phyloP scores from a whole-genome alignment of 306 rosid genomes.

The Arachis stenosperma region DNA sequence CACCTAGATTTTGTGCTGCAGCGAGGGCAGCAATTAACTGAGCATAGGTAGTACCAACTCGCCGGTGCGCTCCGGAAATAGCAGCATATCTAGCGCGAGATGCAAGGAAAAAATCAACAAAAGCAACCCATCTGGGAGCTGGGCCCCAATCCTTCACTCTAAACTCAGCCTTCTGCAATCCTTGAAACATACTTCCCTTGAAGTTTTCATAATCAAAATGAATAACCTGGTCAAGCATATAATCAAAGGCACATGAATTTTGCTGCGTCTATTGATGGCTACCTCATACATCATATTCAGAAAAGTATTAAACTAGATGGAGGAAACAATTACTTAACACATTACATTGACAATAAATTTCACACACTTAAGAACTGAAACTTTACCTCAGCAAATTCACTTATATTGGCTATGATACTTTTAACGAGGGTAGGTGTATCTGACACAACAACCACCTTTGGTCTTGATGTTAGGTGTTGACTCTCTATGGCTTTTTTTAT shows the following conservation, averaged over 20 bases:
- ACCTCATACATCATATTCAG: constrained; percentile 9
- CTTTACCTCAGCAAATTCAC: constrained; percentile 85
- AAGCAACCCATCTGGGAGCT: constrained; percentile 98
- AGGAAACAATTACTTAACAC: constrained; percentile 3
- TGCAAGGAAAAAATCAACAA: constrained; percentile 96
- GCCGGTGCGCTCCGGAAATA: constrained; percentile 90
- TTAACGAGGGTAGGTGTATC: constrained; percentile 79
- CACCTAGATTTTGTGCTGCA: constrained; percentile 78
- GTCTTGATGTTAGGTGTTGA: constrained; percentile 51
- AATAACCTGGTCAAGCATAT: constrained; percentile 61
- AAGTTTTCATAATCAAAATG: constrained; percentile 84
- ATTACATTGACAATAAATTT: constrained; percentile 9
- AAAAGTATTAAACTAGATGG: constrained; percentile 15
- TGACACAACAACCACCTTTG: constrained; percentile 81
- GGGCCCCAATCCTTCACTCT: constrained; percentile 98
- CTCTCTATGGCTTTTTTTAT: constrained; percentile 55
- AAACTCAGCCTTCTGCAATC: constrained; percentile 61
- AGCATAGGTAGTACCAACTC: constrained; percentile 97
- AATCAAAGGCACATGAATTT: constrained; percentile 13
- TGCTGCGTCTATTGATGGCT: constrained; percentile 5
- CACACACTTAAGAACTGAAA: constrained; percentile 28
- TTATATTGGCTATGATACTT: constrained; percentile 57
- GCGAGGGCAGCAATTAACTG: constrained; percentile 91
- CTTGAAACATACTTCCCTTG: constrained; percentile 65
- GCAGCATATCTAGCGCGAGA: constrained; percentile 79